Evolutionary conservation across 164 flowering plant genomes (phyloP).

Genomic region (Vitis vinifera): DNA sequence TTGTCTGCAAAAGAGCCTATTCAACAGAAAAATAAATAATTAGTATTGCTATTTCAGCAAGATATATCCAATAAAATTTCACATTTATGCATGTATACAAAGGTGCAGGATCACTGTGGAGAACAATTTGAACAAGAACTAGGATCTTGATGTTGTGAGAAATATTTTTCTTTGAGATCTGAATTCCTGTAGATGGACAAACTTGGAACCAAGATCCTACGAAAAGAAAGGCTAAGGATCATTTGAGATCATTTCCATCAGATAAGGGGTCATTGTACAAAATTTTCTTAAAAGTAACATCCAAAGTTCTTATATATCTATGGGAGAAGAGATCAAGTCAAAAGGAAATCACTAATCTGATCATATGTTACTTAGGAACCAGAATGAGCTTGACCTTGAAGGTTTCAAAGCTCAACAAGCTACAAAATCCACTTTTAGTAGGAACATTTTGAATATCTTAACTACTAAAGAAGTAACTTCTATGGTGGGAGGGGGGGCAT

Average conservation of each 20-base stretch:
- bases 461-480: too few species aligned
- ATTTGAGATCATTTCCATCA: neutral
- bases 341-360: too few species aligned
- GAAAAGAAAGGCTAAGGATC: neutral
- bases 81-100: too few species aligned
- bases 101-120: neutral
- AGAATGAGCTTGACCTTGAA: neutral
- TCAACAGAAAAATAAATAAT: slow-evolving; percentile 10
- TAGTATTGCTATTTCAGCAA: neutral
- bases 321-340: neutral
- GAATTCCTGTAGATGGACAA: neutral
- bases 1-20: slow-evolving; percentile 88
- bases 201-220: neutral
- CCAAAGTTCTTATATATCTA: neutral
- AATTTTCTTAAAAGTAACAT: neutral
- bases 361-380: neutral
- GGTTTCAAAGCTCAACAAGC: neutral
- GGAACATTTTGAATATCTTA: too few species aligned
- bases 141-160: too few species aligned
- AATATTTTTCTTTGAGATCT: too few species aligned
- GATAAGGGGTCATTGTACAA: neutral
- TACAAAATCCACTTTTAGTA: too few species aligned
- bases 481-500: neutral
- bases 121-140: neutral
- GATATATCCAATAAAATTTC: neutral